Evolutionary conservation across 495 filamentous ascomycete genomes (phyloP), one percentile per base, ranked within the genome.

Genomic region (Talaromyces thailandensis): DNA sequence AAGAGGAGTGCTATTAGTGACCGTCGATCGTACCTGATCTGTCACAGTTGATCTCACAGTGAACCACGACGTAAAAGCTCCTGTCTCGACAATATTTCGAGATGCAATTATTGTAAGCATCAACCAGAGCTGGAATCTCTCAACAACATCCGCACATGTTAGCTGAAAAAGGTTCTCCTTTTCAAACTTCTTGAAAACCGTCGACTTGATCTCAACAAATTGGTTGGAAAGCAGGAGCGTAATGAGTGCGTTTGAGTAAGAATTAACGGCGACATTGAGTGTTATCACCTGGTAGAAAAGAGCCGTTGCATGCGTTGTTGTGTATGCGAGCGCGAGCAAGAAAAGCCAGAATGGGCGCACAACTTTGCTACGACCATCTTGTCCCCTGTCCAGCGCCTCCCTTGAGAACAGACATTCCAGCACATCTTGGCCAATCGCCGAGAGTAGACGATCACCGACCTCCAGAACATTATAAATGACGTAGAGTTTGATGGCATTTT

Each of bases 401-500:
- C 87, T 82, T 25, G 91, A 96, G 74, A 96, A 95, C 4, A 99
- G 82, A 69, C 93, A 96, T 71, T 99, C 95, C 5, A 98, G 83
- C 26, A 99, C 87, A 73, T 99, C 94, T 72, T 98, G 95, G 28
- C 94, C 94, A 24, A 98, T 80, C 1, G 94, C 93, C 4, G 90
- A 89, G 59, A 97, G 84, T 0, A 99, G 80, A 26, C 91, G 86
- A 70, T 99, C 94, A 57, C 86, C 86, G 61, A 87, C 88, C 74
- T 99, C 94, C 4, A 99, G 81, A 31, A 96, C 90, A 68, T 98
- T 98, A 77, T 96, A 98, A 56, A 99, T 97, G 51, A 97, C 93
- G 73, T 98, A 99, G 3, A 99, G 80, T 71, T 99, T 99, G 75
- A 99, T 96, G 7, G 93, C 92, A 4, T 92, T 91, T 75, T 98